Evolutionary conservation across 768 basidiomycete genomes (phyloP).

Genomic region (Podaxis sp.): DNA sequence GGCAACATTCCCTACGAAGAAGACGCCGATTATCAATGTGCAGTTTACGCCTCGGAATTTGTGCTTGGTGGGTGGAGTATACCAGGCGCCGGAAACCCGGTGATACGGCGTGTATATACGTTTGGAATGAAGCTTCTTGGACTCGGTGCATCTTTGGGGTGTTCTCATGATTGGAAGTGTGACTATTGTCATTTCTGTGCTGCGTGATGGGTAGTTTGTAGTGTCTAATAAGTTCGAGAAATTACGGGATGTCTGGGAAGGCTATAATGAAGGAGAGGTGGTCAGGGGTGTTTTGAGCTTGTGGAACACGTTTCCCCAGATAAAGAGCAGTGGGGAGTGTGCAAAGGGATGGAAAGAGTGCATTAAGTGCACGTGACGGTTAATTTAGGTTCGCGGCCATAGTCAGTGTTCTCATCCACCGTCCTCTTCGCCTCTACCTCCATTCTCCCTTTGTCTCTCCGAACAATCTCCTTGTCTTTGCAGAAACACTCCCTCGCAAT

Average conservation of each 20-base stretch:
- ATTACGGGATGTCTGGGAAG: background rate
- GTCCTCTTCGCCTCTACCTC: background rate
- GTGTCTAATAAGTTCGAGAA: background rate
- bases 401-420: constrained; percentile 10
- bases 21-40: constrained; percentile 88
- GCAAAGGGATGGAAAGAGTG: background rate
- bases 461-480: constrained; percentile 12
- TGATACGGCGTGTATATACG: constrained; percentile 13
- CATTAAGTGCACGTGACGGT: constrained; percentile 10
- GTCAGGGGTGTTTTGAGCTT: background rate
- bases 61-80: constrained; percentile 82
- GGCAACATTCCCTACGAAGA: constrained; percentile 91
- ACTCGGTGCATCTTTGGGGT: constrained; percentile 1
- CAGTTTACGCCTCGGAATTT: constrained; percentile 96
- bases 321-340: background rate
- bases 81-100: constrained; percentile 54
- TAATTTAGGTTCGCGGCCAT: constrained; percentile 14
- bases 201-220: background rate
- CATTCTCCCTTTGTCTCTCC: constrained; percentile 8
- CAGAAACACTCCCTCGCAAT: background rate
- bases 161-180: constrained; percentile 4
- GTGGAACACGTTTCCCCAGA: background rate
- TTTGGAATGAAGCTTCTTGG: constrained; percentile 1
- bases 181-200: background rate
- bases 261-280: background rate